These are phyloP conservation scores for Acmispon strigosus DNA, from an alignment of 306 rosid species.

Conservation along the genomic window DNA sequence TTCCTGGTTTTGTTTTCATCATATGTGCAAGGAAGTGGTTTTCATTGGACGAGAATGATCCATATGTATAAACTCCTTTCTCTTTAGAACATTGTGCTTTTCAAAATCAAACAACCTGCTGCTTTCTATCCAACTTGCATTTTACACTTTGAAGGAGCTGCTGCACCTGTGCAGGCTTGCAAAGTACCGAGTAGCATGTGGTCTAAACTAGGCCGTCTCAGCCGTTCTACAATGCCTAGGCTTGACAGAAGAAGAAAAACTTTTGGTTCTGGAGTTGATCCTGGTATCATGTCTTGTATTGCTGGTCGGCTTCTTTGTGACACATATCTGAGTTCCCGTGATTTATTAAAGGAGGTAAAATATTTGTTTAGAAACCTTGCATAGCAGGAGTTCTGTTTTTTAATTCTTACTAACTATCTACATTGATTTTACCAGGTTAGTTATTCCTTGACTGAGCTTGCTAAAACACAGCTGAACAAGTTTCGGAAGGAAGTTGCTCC, in stretches of 20 bases:
- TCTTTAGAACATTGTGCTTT: not conserved
- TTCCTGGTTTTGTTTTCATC: conserved; percentile 5
- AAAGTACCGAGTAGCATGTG: conserved; percentile 71
- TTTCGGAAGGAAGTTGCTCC: conserved; percentile 84
- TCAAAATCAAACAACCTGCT: not conserved
- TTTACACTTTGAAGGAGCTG: conserved; percentile 9
- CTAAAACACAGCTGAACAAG: conserved; percentile 86
- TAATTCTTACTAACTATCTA: conserved; percentile 16
- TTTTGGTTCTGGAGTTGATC: conserved; percentile 91
- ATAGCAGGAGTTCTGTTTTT: conserved; percentile 5
- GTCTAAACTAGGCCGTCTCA: conserved; percentile 95
- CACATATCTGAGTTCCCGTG: conserved; percentile 83
- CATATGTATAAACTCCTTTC: not conserved
- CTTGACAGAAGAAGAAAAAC: conserved; percentile 56
- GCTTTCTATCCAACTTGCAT: not conserved
- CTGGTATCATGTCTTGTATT: conserved; percentile 82
- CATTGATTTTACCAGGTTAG: conserved; percentile 66
- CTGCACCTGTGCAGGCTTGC: conserved; percentile 52
- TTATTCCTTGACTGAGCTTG: conserved; percentile 77
- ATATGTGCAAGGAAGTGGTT: not conserved
- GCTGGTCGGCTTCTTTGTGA: conserved; percentile 97
- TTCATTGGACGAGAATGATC: not conserved
- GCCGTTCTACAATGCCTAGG: conserved; percentile 82
- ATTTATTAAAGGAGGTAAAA: conserved; percentile 82
- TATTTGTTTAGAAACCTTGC: conserved; percentile 16